Percentiles rank a stretch among this genome's conserved stretches.
These are phyloP conservation scores for Psidium guajava DNA, from an alignment of 345 rosid genomes.

Conservation along the genomic window DNA sequence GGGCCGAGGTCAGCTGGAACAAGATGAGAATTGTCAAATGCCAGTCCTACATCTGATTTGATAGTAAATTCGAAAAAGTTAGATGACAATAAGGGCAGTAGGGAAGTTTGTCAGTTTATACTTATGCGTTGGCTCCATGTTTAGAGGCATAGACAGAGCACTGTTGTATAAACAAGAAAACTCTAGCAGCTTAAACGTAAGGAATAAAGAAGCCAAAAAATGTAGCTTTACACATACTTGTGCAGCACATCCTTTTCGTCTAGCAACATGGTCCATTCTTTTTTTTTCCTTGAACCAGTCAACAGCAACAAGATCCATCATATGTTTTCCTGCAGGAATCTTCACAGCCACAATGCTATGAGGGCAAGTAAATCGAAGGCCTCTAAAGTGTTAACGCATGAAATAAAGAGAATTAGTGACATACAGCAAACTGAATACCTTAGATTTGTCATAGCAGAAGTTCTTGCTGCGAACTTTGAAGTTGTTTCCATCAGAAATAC, in stretches of 20 bases:
- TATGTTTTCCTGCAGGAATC: slow-evolving; percentile 92
- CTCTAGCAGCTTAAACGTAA: background rate
- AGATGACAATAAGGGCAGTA: background rate
- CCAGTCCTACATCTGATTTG: background rate
- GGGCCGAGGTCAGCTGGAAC: background rate
- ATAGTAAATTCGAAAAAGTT: background rate
- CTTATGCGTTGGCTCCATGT: background rate
- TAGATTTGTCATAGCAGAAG: slow-evolving; percentile 79
- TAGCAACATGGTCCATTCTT: slow-evolving; percentile 93
- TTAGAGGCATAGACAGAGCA: background rate
- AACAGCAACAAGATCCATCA: slow-evolving; percentile 97
- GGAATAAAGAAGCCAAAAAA: background rate
- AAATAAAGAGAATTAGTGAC: background rate
- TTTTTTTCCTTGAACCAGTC: slow-evolving; percentile 98
- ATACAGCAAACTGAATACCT: slow-evolving; percentile 32
- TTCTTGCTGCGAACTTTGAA: slow-evolving; percentile 91
- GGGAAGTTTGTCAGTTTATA: background rate
- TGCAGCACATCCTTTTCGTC: slow-evolving; percentile 92
- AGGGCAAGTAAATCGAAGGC: background rate
- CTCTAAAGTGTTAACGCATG: background rate
- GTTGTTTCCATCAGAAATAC: slow-evolving; percentile 73
- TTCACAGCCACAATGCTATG: slow-evolving; percentile 17
- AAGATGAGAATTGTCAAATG: background rate
- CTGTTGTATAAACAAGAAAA: background rate
- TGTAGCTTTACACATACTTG: slow-evolving; percentile 43